These are phyloP conservation scores for Podospora australis DNA, from an alignment of 495 filamentous ascomycete genomes.

Conservation along the genomic window DNA sequence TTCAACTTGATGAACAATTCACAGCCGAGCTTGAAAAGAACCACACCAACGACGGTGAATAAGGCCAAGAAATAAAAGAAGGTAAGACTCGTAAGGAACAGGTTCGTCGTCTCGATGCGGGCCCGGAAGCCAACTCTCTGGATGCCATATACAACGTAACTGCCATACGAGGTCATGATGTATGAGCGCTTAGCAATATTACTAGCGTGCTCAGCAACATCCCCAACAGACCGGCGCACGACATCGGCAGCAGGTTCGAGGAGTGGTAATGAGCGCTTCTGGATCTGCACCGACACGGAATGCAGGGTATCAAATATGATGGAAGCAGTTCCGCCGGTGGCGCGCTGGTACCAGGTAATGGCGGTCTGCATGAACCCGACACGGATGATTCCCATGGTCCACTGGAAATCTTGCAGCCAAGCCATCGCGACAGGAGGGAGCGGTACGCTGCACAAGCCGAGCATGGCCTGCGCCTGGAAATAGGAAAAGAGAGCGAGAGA, in stretches of 20 bases:
- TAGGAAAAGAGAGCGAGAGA: slow-evolving; percentile 89
- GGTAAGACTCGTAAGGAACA: slow-evolving; percentile 84
- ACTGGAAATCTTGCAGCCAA: slow-evolving; percentile 98
- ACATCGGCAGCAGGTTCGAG: slow-evolving; percentile 31
- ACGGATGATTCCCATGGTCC: slow-evolving; percentile 95
- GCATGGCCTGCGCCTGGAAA: slow-evolving; percentile 95
- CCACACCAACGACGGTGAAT: slow-evolving; percentile 70
- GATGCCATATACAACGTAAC: slow-evolving; percentile 74
- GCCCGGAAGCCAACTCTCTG: slow-evolving; percentile 83
- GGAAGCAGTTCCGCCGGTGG: slow-evolving; percentile 84
- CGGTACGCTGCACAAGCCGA: slow-evolving; percentile 78
- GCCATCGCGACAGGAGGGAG: slow-evolving; percentile 85
- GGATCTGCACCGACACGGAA: slow-evolving; percentile 74
- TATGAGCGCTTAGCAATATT: slow-evolving; percentile 39
- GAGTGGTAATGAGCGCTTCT: slow-evolving; percentile 56
- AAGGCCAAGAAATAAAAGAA: slow-evolving; percentile 87
- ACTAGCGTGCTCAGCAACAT: slow-evolving; percentile 37
- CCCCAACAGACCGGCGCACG: slow-evolving; percentile 39
- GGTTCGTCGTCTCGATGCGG: slow-evolving; percentile 81
- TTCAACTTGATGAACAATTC: slow-evolving; percentile 61
- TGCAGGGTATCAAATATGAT: slow-evolving; percentile 68
- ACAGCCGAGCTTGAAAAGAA: slow-evolving; percentile 70
- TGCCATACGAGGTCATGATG: slow-evolving; percentile 42
- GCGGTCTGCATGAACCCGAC: slow-evolving; percentile 82
- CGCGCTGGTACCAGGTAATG: slow-evolving; percentile 91